Conservation (phyloP, 257 asterid genomes). For the Voacanga thouarsii region DNA sequence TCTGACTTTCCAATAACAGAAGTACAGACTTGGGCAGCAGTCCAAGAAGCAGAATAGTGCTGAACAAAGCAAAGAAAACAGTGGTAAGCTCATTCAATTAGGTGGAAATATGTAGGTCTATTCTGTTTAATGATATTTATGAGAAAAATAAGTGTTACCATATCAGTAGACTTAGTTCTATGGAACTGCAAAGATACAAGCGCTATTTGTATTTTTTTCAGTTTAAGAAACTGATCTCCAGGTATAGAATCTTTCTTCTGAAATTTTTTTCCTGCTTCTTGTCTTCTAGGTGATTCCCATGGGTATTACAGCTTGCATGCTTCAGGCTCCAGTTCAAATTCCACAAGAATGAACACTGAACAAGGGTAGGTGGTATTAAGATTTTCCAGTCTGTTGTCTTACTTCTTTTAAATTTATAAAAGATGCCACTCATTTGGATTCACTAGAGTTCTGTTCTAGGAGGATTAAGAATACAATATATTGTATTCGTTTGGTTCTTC, state of each 20-base stretch:
- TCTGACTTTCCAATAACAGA: conserved; percentile 37
- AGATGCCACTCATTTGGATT: neutral
- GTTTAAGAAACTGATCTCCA: neutral
- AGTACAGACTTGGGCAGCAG: conserved; percentile 84
- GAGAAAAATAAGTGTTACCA: neutral
- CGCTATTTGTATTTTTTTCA: neutral
- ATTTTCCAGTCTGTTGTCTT: neutral
- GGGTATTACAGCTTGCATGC: conserved; percentile 45
- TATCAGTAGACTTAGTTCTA: no score
- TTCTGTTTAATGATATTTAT: neutral
- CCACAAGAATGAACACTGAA: conserved; percentile 51
- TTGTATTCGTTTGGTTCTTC: neutral
- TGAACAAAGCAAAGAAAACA: conserved; percentile 39
- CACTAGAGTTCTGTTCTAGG: neutral
- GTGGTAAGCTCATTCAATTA: conserved; percentile 35
- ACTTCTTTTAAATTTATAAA: neutral
- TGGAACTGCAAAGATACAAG: neutral
- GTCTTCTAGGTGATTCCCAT: conserved; percentile 42
- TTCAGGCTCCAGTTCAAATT: conserved; percentile 41
- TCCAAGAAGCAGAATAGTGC: conserved; percentile 45
- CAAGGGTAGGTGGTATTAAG: conserved; percentile 40
- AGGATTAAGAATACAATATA: neutral
- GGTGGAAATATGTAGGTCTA: neutral
- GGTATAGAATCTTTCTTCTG: neutral
- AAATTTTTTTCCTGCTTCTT: neutral